Evolutionary conservation across 352 stramenopile species (phyloP), one percentile per base, ranked within the genome.

Genomic region (Thalassiosira delicatula): DNA sequence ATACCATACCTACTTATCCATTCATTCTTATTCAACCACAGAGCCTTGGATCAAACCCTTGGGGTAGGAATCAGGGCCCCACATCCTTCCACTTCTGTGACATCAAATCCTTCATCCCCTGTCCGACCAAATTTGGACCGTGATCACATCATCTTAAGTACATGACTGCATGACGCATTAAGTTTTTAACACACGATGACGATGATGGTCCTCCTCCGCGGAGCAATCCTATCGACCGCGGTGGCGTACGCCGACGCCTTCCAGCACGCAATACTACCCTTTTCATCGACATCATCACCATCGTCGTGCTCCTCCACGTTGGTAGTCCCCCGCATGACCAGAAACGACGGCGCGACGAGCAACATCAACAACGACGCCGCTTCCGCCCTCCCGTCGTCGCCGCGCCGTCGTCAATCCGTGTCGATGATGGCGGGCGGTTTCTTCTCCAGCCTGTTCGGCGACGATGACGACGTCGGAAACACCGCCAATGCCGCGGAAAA

Each of bases 361-460:
- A n/a, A n/a, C 40, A 33, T 17, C 21, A 5, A 54, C 40, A 61
- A 70, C 17, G 19, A 65, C 11, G 30, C 51, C n/a, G 29, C 17
- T n/a, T 17, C 17, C 40, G 35, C n/a, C n/a, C n/a, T 57, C 51
- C 40, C 42, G 60, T 54, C 60, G 33, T 44, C 57, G 27, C 44
- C 53, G 27, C 42, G 42, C 33, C 54, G 65, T 37, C 61, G 78
- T 32, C 70, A 63, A 46, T 84, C 75, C 27, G 37, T 76, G 3
- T 42, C 69, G 57, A 63, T 51, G 25, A 81, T 76, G 67, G 51
- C 49, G 23, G 61, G 62, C 42, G 68, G 67, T 27, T 81, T 87
- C 33, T 76, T 87, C 59, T 76, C 61, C 35, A 69, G 67, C 21
- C 70, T 90, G 2, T 87, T 87, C 53, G 72, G 66, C n/a, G 59